A percentile compares a stretch with the other conserved stretches of the same genome.
Conservation (phyloP, 805 yeast species). For the Teunomyces cretensis region DNA sequence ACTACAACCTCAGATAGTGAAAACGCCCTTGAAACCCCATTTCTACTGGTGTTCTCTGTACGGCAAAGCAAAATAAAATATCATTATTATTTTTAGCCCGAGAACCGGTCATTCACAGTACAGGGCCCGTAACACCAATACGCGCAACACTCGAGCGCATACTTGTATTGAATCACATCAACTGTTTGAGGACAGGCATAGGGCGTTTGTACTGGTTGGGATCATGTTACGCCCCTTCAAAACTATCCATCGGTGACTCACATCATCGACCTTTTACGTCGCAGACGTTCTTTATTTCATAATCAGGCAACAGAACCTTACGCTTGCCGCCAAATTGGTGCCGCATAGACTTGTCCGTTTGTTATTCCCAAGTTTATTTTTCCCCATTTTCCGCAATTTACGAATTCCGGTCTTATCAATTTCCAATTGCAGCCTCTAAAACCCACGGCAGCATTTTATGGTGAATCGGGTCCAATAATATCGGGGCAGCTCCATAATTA, state of each 20-base stretch:
- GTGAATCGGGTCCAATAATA: not conserved
- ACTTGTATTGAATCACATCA: too few relatives aligned
- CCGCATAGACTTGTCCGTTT: too few relatives aligned
- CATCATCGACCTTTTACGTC: too few relatives aligned
- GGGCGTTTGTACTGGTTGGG: too few relatives aligned
- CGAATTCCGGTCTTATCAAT: conserved; percentile 1
- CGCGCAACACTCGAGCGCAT: too few relatives aligned
- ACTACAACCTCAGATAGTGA: not conserved
- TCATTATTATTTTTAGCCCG: too few relatives aligned
- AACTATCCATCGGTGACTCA: too few relatives aligned
- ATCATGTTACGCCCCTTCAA: too few relatives aligned
- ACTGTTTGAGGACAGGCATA: too few relatives aligned
- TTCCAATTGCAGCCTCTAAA: conserved; percentile 4
- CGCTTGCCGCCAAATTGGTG: too few relatives aligned
- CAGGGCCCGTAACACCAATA: not conserved
- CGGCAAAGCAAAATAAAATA: not conserved
- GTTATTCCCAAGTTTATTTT: not conserved
- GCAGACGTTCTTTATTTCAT: too few relatives aligned
- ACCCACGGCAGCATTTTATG: not conserved
- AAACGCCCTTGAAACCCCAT: not conserved
- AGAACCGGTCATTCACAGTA: not conserved
- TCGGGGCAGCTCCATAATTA: not conserved
- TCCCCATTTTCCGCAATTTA: not conserved
- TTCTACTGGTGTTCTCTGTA: not conserved
- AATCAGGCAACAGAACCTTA: not conserved